Percentiles rank a stretch among this genome's conserved stretches.
Evolutionary conservation across 345 rosid genomes (phyloP).

Genomic region (Brassica incana): DNA sequence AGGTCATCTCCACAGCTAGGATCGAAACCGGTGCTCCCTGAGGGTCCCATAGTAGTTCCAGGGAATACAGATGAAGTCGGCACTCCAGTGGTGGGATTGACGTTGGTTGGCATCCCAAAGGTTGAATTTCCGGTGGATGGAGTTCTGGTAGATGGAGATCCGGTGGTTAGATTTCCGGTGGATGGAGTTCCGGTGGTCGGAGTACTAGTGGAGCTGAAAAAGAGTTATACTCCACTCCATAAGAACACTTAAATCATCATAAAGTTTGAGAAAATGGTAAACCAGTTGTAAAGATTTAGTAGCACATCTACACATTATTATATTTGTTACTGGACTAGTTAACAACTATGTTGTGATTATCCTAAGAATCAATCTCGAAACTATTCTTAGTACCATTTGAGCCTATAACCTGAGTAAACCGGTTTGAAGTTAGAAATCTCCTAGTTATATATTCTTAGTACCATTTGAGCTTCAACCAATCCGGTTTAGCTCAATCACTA

Average conservation of each 20-base stretch:
- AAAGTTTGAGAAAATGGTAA: neutral
- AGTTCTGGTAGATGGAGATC: neutral
- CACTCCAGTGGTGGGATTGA: neutral
- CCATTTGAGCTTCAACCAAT: neutral
- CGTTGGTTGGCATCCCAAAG: neutral
- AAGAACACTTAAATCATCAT: neutral
- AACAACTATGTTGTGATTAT: neutral
- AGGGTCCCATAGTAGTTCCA: conserved; percentile 34
- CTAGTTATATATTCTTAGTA: neutral
- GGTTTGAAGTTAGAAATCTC: neutral
- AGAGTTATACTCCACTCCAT: neutral
- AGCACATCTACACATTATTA: neutral
- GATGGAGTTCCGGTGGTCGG: conserved; percentile 6
- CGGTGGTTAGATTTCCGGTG: neutral
- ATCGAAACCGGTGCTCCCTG: conserved; percentile 36
- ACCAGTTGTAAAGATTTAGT: neutral
- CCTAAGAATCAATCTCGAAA: neutral
- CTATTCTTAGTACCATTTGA: too few relatives aligned
- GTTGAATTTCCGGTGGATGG: conserved; percentile 16
- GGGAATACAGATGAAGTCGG: conserved; percentile 33
- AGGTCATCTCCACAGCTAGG: conserved; percentile 32
- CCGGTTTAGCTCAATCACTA: neutral
- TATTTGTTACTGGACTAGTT: neutral
- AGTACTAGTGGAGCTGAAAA: conserved; percentile 17
- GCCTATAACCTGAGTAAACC: neutral